Conservation (phyloP, 2,329 filamentous ascomycete species). For the Diaporthe capsici region DNA sequence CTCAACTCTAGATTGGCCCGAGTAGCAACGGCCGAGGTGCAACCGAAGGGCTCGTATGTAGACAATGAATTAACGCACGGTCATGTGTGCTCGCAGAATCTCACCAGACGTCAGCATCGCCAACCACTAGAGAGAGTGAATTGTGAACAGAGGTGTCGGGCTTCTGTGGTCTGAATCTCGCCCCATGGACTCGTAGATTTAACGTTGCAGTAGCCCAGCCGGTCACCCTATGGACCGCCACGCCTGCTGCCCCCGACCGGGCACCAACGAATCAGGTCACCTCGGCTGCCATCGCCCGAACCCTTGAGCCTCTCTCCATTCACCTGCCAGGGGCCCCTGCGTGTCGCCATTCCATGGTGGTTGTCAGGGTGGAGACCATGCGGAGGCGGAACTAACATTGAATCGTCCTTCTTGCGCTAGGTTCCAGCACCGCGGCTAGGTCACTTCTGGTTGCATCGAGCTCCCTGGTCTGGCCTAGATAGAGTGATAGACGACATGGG, state of each 20-base stretch:
- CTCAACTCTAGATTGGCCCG: constrained; percentile 1
- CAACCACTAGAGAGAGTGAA: neutral
- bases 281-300: constrained; percentile 17
- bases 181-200: constrained; percentile 20
- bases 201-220: constrained; percentile 27
- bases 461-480: constrained; percentile 14
- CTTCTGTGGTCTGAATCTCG: neutral
- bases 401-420: constrained; percentile 22
- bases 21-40: constrained; percentile 2
- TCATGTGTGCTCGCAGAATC: neutral
- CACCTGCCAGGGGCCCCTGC: constrained; percentile 14
- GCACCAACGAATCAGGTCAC: constrained; percentile 1
- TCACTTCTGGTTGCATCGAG: constrained; percentile 25
- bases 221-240: constrained; percentile 10
- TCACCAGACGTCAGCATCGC: constrained; percentile 10
- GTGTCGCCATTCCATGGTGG: neutral
- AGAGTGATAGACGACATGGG: constrained; percentile 22
- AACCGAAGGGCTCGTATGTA: neutral
- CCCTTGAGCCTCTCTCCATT: constrained; percentile 20
- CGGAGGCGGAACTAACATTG: constrained; percentile 30
- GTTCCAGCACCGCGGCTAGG: constrained; percentile 20
- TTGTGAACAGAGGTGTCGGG: neutral
- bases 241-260: neutral
- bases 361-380: constrained; percentile 25
- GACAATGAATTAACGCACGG: neutral